These are phyloP conservation scores for Darksidea phi DNA, from an alignment of 495 filamentous ascomycete species.

Conservation along the genomic window DNA sequence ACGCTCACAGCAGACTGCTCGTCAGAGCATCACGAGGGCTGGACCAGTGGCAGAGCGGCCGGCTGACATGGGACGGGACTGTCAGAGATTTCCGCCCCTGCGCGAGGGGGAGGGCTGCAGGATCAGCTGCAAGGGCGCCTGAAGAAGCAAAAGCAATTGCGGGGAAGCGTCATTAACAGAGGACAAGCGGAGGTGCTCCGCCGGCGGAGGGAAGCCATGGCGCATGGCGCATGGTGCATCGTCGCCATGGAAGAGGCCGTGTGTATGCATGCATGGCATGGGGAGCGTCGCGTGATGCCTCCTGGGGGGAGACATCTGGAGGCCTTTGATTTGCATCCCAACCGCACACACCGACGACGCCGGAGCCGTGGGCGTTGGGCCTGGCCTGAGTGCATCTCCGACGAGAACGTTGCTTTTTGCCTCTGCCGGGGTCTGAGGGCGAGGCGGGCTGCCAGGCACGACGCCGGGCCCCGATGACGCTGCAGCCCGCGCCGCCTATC, in stretches of 20 bases:
- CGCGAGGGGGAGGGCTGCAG: conserved; percentile 38
- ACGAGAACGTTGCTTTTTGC: conserved; percentile 2
- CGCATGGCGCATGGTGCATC: conserved; percentile 13
- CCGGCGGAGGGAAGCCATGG: conserved; percentile 4
- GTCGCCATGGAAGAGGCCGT: too few relatives aligned
- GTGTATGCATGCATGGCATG: neutral
- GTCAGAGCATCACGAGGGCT: neutral
- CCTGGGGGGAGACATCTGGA: neutral
- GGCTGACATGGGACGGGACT: conserved; percentile 27
- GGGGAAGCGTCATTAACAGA: conserved; percentile 31
- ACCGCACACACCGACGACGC: conserved; percentile 8
- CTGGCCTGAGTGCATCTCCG: conserved; percentile 7
- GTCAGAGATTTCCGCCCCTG: too few relatives aligned
- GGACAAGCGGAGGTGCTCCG: neutral
- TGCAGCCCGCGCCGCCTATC: neutral
- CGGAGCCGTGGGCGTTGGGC: conserved; percentile 22
- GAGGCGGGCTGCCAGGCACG: conserved; percentile 21
- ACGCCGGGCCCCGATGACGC: neutral
- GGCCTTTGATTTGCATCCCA: neutral
- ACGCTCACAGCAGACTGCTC: conserved; percentile 20
- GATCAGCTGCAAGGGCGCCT: conserved; percentile 38
- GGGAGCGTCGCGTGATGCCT: conserved; percentile 19
- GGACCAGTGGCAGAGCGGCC: conserved; percentile 24
- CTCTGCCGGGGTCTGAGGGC: conserved; percentile 4
- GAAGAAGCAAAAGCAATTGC: conserved; percentile 37